Percentiles rank a stretch among this genome's conserved stretches.
Evolutionary conservation across 176 grass and related monocot species (phyloP).

Genomic region (Rhynchospora tenuis): DNA sequence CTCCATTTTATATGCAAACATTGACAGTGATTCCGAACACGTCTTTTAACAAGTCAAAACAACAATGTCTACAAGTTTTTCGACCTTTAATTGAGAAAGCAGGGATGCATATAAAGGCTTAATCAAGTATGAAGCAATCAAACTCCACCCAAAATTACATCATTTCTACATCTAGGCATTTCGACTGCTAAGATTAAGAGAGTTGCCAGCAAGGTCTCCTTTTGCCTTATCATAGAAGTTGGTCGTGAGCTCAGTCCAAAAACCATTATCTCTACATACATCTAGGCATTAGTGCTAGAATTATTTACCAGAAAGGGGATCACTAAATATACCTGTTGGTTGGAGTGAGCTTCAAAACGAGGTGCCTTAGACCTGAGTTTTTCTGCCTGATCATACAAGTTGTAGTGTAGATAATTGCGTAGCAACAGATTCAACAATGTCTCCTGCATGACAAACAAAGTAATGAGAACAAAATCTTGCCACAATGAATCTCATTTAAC

Average conservation of each 20-base stretch:
- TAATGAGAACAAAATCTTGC: neutral
- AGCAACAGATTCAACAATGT: slow-evolving; percentile 94
- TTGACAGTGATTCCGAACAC: neutral
- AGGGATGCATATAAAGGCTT: neutral
- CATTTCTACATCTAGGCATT: neutral
- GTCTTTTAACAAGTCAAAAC: neutral
- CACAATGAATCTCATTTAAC: neutral
- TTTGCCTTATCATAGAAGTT: no score
- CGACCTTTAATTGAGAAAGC: neutral
- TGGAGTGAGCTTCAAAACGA: slow-evolving; percentile 91
- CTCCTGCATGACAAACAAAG: slow-evolving; percentile 42
- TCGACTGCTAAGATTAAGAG: neutral
- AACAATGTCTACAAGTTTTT: neutral
- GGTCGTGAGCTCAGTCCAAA: neutral
- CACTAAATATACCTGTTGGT: slow-evolving; percentile 50
- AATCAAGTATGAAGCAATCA: neutral
- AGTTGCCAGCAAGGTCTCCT: no score
- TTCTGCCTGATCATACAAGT: slow-evolving; percentile 86
- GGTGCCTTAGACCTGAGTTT: slow-evolving; percentile 93
- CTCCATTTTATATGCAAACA: neutral
- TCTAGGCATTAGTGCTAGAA: neutral
- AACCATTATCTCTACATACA: neutral
- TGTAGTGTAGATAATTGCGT: slow-evolving; percentile 96
- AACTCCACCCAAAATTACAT: neutral
- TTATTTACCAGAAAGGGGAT: neutral